These are phyloP conservation scores for Eutypella sp. DNA, from an alignment of 2,329 filamentous ascomycete genomes.

Conservation along the genomic window DNA sequence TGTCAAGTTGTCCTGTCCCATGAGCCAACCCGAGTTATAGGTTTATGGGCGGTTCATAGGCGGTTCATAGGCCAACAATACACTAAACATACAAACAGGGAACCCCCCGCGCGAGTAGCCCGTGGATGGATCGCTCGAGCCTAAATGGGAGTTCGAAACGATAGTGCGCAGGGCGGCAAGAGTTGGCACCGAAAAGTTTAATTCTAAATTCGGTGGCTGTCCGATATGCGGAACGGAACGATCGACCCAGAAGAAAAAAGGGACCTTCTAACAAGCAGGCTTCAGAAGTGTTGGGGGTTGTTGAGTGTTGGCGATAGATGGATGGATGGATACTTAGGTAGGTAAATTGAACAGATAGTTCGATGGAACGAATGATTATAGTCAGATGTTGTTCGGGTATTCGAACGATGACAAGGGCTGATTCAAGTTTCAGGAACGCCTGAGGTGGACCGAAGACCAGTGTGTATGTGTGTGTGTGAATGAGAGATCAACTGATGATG, in stretches of 20 bases:
- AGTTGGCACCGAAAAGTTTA: not conserved
- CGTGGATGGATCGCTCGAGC: not conserved
- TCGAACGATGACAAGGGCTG: too few species aligned
- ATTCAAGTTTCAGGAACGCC: too few species aligned
- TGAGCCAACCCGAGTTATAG: too few species aligned
- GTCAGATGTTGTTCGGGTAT: too few species aligned
- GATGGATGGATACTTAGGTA: not conserved
- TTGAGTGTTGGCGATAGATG: not conserved
- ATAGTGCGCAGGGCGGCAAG: not conserved
- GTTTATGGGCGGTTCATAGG: too few species aligned
- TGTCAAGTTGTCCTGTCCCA: too few species aligned
- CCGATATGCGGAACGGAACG: not conserved
- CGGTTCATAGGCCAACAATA: too few species aligned
- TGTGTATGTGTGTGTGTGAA: too few species aligned
- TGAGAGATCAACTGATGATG: too few species aligned
- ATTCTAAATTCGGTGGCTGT: not conserved
- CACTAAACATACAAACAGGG: not conserved
- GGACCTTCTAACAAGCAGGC: not conserved
- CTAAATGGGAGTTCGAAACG: not conserved
- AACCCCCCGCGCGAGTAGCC: not conserved
- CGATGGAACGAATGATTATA: too few species aligned
- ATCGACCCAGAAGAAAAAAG: not conserved
- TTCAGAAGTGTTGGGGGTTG: not conserved
- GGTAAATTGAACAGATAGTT: too few species aligned
- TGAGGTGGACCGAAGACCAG: too few species aligned